Evolutionary conservation across 148 eudicot genomes (phyloP), one percentile per base, ranked within the genome.

Genomic region (Rhododendron simsii): DNA sequence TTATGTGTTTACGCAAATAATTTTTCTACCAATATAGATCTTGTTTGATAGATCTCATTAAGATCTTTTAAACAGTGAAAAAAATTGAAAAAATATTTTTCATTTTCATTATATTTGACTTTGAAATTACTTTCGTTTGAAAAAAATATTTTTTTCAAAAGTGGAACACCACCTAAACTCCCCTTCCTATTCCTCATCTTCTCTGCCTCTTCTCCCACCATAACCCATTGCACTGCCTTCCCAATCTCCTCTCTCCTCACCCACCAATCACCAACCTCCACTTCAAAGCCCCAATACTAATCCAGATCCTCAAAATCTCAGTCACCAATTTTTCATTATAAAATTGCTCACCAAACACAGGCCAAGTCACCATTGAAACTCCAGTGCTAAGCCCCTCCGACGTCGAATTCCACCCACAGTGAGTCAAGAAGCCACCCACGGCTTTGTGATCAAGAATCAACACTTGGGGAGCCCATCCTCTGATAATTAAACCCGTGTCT

Each of bases 181-280:
- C 18, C 65, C 82, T 37, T 75, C 78, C 91, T 45, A 7, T 48
- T 26, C 80, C 88, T 88, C 84, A 89, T 89, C 20, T 85, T 86
- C 88, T 85, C 81, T 13, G 90, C 93, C 83, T 91, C 95, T 48
- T 89, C 84, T 21, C 91, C 88, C 45, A 78, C 87, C 90, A 88
- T 86, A 0, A 90, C 26, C 63, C 20, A 13, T 30, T 7, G 13
- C 87, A 90, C 87, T 2, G 90, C 91, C 69, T 26, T 48, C 74
- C 33, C 74, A 4, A 93, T 86, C 21, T 4, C 76, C 39, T 71
- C 76, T 53, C 84, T 45, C 20, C 33, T 10, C 50, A 88, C 80
- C 84, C 81, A 1, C 79, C 83, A 4, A 51, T 59, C 33, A 6
- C 59, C 48, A 73, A 47, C 8, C 48, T 59, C 91, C 91, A 88